A percentile compares a stretch with the other conserved stretches of the same genome.
Evolutionary conservation across 202 grass and related monocot species (phyloP).

Genomic region (Brachypodium distachyon): DNA sequence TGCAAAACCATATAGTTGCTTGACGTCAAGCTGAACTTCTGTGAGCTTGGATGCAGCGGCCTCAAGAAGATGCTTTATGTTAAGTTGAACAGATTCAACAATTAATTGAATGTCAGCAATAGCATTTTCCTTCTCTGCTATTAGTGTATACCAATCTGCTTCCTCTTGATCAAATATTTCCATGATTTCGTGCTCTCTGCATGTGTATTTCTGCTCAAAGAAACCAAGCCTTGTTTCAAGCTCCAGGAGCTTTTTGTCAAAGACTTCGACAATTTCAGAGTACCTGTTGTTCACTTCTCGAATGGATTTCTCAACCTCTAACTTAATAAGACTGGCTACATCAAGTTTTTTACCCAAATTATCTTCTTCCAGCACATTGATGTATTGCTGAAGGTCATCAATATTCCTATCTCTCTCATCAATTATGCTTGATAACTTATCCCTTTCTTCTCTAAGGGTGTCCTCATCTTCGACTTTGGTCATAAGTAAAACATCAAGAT

Average conservation of each 20-base stretch:
- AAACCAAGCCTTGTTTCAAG: conserved; percentile 48
- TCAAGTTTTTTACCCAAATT: conserved; percentile 42
- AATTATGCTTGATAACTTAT: conserved; percentile 32
- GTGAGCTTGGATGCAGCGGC: conserved; percentile 37
- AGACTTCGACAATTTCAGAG: conserved; percentile 39
- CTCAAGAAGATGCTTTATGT: conserved; percentile 37
- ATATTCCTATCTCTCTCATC: conserved; percentile 38
- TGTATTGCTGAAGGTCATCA: conserved; percentile 40
- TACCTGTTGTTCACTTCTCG: conserved; percentile 35
- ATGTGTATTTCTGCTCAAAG: conserved; percentile 41
- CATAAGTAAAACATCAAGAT: conserved; percentile 27
- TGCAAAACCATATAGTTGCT: conserved; percentile 41
- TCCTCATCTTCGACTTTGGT: conserved; percentile 26
- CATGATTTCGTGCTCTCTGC: conserved; percentile 34
- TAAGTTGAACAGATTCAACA: conserved; percentile 45
- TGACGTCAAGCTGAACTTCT: conserved; percentile 49
- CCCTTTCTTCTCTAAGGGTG: conserved; percentile 35
- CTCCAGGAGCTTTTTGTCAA: conserved; percentile 47
- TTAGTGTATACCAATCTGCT: conserved; percentile 52
- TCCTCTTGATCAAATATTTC: conserved; percentile 53
- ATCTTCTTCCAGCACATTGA: conserved; percentile 48
- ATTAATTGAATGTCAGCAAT: conserved; percentile 47
- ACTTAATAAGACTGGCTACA: conserved; percentile 37
- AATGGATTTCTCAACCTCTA: conserved; percentile 36
- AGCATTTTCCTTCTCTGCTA: conserved; percentile 61